These are phyloP conservation scores for Globisporangium polare DNA, from an alignment of 352 stramenopile genomes.

Conservation along the genomic window DNA sequence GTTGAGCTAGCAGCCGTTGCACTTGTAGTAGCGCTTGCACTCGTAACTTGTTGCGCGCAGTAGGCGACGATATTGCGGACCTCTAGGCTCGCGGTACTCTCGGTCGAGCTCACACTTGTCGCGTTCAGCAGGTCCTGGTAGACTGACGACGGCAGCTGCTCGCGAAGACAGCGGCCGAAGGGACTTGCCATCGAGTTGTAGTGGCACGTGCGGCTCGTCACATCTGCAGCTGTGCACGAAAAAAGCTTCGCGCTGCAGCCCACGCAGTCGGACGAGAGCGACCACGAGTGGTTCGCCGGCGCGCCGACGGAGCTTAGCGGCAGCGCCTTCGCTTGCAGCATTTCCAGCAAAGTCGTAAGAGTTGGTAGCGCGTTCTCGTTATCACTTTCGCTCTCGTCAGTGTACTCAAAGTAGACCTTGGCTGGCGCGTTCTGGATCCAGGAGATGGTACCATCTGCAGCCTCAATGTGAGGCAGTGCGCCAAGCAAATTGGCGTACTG, in stretches of 20 bases:
- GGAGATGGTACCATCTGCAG: background rate
- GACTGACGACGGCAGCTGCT: background rate
- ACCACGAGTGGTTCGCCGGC: constrained; percentile 12
- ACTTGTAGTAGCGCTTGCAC: background rate
- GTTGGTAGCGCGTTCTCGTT: background rate
- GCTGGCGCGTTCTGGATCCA: constrained; percentile 6
- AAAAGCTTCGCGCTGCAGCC: constrained; percentile 16
- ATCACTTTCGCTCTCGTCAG: background rate
- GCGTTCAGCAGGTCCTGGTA: constrained; percentile 4
- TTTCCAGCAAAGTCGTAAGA: constrained; percentile 1
- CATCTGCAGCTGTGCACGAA: background rate
- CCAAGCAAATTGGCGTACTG: constrained; percentile 11
- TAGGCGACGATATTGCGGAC: constrained; percentile 7
- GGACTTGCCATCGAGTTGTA: constrained; percentile 11
- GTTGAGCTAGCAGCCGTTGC: background rate
- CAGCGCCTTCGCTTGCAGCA: constrained; percentile 4
- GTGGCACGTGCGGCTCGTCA: constrained; percentile 13
- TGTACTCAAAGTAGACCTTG: constrained; percentile 14
- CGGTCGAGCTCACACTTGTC: background rate
- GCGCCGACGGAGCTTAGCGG: constrained; percentile 5
- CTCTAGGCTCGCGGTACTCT: background rate
- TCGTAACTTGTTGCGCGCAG: constrained; percentile 7
- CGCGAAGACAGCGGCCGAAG: constrained; percentile 14
- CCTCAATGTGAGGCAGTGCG: constrained; percentile 6
- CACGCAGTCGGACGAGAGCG: constrained; percentile 14